phyloP scores from a whole-genome alignment of 768 basidiomycete genomes.

The Russula lepida region DNA sequence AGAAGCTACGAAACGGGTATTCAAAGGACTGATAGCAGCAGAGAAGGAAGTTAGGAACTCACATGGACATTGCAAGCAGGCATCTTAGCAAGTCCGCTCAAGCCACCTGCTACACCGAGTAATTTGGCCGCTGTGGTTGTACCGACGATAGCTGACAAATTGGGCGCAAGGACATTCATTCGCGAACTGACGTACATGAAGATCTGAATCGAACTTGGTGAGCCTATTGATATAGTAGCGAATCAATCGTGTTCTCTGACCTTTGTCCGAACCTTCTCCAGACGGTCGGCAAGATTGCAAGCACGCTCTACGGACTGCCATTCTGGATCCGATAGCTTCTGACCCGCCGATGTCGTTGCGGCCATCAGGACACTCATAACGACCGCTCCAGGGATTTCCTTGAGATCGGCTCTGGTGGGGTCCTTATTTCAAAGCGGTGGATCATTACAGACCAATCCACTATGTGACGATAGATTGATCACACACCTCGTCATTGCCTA shows the following conservation, averaged over 20 bases:
- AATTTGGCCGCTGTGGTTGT: slow-evolving; percentile 98
- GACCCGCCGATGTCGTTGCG: slow-evolving; percentile 83
- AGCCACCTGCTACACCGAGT: slow-evolving; percentile 92
- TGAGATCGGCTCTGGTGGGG: slow-evolving; percentile 75
- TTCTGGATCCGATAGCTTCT: slow-evolving; percentile 53
- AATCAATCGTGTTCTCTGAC: slow-evolving; percentile 31
- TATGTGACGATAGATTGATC: neutral
- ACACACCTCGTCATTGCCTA: slow-evolving; percentile 74
- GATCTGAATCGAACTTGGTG: slow-evolving; percentile 48
- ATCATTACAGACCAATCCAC: neutral
- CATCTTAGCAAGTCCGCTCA: slow-evolving; percentile 85
- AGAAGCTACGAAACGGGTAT: slow-evolving; percentile 51
- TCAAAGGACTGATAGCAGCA: too few relatives aligned
- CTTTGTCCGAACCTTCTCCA: slow-evolving; percentile 87
- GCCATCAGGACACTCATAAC: slow-evolving; percentile 96
- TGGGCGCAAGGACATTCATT: slow-evolving; percentile 97
- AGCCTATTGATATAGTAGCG: neutral
- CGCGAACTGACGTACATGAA: slow-evolving; percentile 99
- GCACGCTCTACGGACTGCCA: slow-evolving; percentile 82
- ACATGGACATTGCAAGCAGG: slow-evolving; percentile 94
- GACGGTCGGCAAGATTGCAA: slow-evolving; percentile 78
- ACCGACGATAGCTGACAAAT: slow-evolving; percentile 96
- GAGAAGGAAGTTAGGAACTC: slow-evolving; percentile 27
- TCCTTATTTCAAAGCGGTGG: slow-evolving; percentile 41
- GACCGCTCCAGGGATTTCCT: slow-evolving; percentile 75